These are phyloP conservation scores for Brassica cretica DNA, from an alignment of 345 rosid genomes.

Conservation along the genomic window DNA sequence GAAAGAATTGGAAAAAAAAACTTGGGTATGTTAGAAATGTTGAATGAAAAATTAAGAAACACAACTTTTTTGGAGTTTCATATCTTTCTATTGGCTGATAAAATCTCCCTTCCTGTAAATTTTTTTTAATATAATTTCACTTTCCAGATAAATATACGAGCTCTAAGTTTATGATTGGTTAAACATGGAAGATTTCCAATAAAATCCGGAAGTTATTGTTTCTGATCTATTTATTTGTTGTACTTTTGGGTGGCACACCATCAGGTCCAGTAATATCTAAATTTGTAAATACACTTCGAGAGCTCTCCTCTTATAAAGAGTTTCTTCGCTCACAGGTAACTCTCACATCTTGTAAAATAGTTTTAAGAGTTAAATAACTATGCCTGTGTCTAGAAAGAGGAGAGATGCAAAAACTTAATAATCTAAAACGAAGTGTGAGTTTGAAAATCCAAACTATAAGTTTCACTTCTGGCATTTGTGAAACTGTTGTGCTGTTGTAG, in stretches of 20 bases:
- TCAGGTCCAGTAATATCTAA: conserved; percentile 76
- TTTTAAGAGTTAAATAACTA: background rate
- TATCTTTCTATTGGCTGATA: background rate
- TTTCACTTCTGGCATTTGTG: background rate
- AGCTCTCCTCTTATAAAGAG: conserved; percentile 78
- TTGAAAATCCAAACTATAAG: background rate
- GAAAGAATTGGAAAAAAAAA: background rate
- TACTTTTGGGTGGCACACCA: conserved; percentile 8
- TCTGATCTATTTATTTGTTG: conserved; percentile 14
- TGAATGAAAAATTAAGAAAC: background rate
- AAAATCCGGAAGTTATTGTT: background rate
- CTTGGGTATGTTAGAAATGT: background rate
- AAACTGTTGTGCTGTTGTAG: conserved; percentile 41
- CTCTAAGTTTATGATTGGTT: background rate
- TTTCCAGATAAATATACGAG: background rate
- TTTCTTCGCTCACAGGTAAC: conserved; percentile 82
- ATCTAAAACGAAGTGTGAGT: background rate
- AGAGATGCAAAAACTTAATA: background rate
- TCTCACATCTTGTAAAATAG: conserved; percentile 11
- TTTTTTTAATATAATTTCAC: background rate
- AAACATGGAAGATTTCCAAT: background rate
- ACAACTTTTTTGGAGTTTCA: background rate
- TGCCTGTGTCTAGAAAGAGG: background rate
- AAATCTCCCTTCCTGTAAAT: background rate
- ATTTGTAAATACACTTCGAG: conserved; percentile 70